Conservation (phyloP, 2,329 filamentous ascomycete genomes). For the Nemania abortiva region DNA sequence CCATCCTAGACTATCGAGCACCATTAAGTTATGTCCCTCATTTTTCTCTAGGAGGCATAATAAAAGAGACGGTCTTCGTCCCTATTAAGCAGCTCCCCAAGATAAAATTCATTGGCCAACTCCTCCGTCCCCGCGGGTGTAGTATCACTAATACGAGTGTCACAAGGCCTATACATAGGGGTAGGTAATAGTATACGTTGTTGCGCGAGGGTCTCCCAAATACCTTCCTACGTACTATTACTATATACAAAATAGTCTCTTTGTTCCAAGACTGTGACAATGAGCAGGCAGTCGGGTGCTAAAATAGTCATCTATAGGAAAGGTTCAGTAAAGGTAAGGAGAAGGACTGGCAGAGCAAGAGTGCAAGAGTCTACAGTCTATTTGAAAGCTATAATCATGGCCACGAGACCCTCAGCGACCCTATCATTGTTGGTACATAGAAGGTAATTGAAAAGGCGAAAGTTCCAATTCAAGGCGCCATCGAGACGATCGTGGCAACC, state of each 20-base stretch:
- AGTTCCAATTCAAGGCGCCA: background rate
- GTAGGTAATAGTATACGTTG: too few species aligned
- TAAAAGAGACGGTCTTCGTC: conserved; percentile 83
- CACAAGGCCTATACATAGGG: too few species aligned
- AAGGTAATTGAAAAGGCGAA: conserved; percentile 1
- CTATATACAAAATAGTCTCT: too few species aligned
- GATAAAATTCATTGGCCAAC: conserved; percentile 90
- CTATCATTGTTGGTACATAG: background rate
- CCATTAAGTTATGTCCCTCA: conserved; percentile 72
- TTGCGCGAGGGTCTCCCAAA: too few species aligned
- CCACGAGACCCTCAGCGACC: background rate
- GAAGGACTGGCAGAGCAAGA: conserved; percentile 73
- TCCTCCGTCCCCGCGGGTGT: conserved; percentile 86
- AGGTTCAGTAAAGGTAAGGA: conserved; percentile 81
- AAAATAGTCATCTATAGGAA: conserved; percentile 86
- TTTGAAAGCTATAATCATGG: conserved; percentile 59
- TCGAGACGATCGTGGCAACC: background rate
- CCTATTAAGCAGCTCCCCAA: conserved; percentile 86
- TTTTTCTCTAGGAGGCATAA: conserved; percentile 69
- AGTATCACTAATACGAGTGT: conserved; percentile 83
- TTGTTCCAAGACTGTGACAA: too few species aligned
- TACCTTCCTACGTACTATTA: too few species aligned
- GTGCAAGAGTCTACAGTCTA: conserved; percentile 87
- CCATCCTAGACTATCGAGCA: conserved; percentile 82
- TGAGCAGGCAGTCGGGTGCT: conserved; percentile 80